A percentile compares a stretch with the other conserved stretches of the same genome.
Conservation (phyloP, 2,329 filamentous ascomycete species). For the Aspergillus sp. region DNA sequence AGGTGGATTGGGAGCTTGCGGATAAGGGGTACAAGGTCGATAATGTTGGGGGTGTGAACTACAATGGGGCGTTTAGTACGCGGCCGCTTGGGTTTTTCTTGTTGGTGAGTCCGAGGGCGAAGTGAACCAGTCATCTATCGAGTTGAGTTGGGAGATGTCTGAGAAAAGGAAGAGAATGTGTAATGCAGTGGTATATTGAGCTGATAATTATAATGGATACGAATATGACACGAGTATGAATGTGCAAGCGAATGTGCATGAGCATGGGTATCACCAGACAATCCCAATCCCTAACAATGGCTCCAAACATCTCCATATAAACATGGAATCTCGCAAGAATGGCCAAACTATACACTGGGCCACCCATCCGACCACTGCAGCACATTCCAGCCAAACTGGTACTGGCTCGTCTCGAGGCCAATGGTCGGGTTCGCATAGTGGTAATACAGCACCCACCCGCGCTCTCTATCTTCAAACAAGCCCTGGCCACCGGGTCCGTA, state of each 20-base stretch:
- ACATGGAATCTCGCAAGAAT: neutral
- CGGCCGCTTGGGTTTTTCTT: conserved; percentile 52
- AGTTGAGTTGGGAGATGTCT: neutral
- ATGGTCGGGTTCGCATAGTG: conserved; percentile 62
- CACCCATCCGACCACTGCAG: conserved; percentile 50
- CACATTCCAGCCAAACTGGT: conserved; percentile 54
- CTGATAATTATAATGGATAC: neutral
- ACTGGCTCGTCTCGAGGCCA: conserved; percentile 52
- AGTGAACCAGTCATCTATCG: neutral
- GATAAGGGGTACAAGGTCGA: conserved; percentile 54
- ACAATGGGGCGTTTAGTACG: conserved; percentile 59
- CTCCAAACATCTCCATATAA: neutral
- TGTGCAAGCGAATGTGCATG: neutral
- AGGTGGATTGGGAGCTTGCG: conserved; percentile 68
- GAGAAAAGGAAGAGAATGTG: neutral
- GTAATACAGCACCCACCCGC: conserved; percentile 65
- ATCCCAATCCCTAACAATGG: neutral
- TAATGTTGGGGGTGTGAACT: conserved; percentile 33
- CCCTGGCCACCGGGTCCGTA: conserved; percentile 69
- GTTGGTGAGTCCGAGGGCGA: conserved; percentile 10
- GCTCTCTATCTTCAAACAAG: conserved; percentile 35
- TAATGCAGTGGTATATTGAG: neutral
- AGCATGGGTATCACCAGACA: neutral
- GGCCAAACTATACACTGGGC: conserved; percentile 34
- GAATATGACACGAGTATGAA: neutral